phyloP scores from a whole-genome alignment of 2,329 filamentous ascomycete species.

The Paraphaeosphaeria minitans region DNA sequence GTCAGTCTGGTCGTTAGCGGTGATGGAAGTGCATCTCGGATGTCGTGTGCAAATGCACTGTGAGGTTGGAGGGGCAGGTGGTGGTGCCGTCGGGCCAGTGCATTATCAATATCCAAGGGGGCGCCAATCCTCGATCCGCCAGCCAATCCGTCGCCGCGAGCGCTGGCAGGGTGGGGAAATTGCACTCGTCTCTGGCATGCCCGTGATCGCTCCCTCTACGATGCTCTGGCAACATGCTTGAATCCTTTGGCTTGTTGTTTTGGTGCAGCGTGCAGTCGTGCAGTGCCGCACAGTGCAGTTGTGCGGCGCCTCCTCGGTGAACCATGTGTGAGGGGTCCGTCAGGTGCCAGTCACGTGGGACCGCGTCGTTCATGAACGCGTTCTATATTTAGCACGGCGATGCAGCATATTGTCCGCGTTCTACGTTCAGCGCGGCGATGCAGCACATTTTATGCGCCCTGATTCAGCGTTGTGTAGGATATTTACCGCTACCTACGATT shows the following conservation, averaged over 20 bases:
- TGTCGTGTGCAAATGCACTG: constrained; percentile 26
- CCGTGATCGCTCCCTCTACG: constrained; percentile 8
- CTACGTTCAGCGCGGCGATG: not conserved
- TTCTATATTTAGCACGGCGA: not conserved
- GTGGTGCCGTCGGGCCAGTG: constrained; percentile 23
- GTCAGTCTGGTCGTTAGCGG: constrained; percentile 32
- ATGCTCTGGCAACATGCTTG: not conserved
- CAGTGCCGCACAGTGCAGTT: not conserved
- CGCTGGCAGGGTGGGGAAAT: constrained; percentile 19
- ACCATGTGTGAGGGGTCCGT: not conserved
- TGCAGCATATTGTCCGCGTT: not conserved
- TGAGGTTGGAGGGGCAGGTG: constrained; percentile 24
- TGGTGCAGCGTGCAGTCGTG: not conserved
- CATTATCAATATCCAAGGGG: constrained; percentile 32
- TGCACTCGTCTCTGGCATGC: not conserved
- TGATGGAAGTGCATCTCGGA: constrained; percentile 28
- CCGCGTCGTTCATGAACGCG: not conserved
- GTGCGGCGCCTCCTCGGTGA: not conserved
- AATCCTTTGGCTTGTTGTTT: not conserved
- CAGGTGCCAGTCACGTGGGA: not conserved
- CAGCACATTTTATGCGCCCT: not conserved
- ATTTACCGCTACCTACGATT: no score
- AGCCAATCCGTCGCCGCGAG: constrained; percentile 33
- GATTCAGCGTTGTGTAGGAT: not conserved
- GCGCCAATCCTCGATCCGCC: constrained; percentile 26